These are phyloP conservation scores for Plectosphaerella plurivora DNA, from an alignment of 2,329 filamentous ascomycete species.

Conservation along the genomic window DNA sequence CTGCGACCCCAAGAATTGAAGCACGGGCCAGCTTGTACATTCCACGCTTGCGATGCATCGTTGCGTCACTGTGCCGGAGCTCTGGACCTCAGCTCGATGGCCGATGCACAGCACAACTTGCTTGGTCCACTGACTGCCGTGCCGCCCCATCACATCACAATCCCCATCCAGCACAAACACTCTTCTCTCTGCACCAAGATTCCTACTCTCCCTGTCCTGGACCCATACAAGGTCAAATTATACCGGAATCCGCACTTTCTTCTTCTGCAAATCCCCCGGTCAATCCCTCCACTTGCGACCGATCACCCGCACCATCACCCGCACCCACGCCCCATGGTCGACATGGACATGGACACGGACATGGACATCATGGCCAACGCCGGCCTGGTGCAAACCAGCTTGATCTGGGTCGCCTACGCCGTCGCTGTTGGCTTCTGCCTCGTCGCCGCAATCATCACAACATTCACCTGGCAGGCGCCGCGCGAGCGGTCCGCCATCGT, in stretches of 20 bases:
- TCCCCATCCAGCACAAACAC: no score
- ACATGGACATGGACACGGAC: constrained; percentile 1
- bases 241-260: background rate
- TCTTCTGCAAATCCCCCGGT: background rate
- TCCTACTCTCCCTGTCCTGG: no score
- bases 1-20: no score
- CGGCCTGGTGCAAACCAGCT: constrained; percentile 73
- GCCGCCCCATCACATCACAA: background rate
- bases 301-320: background rate
- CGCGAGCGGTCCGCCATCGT: constrained; percentile 80
- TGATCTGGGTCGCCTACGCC: constrained; percentile 94
- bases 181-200: no score
- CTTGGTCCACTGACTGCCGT: background rate
- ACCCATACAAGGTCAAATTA: no score
- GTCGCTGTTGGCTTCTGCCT: constrained; percentile 75
- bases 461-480: constrained; percentile 86
- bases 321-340: background rate
- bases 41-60: background rate
- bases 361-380: constrained; percentile 33
- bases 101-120: no score
- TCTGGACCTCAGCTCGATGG: no score
- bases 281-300: background rate
- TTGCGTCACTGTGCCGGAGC: background rate
- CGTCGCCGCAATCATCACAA: constrained; percentile 74
- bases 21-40: background rate